Evolutionary conservation across 1,284 basidiomycete species (phyloP).

Genomic region (Rhodotorula sp.): DNA sequence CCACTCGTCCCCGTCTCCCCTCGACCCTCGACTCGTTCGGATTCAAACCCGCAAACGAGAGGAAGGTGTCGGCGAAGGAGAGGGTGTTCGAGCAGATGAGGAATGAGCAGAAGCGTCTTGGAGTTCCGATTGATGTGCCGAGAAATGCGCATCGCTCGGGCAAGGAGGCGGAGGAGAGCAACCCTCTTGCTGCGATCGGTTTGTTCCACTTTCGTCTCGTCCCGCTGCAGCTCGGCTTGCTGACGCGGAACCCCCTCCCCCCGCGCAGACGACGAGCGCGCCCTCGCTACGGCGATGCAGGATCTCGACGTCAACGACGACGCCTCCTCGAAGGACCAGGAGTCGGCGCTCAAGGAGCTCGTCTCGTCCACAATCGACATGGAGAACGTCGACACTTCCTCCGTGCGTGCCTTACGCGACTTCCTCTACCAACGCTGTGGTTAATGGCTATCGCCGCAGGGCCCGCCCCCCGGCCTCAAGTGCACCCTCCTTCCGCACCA

Average conservation of each 20-base stretch:
- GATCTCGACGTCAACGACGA: constrained; percentile 20
- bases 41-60: not conserved
- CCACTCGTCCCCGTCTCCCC: not conserved
- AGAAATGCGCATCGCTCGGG: constrained; percentile 13
- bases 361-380: constrained; percentile 32
- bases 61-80: constrained; percentile 15
- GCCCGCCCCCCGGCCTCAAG: constrained; percentile 10
- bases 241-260: too few species aligned
- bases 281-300: not conserved
- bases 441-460: not conserved
- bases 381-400: constrained; percentile 20
- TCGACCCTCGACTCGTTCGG: not conserved
- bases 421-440: too few species aligned
- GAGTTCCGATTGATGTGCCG: constrained; percentile 35
- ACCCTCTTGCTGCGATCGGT: not conserved
- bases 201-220: not conserved
- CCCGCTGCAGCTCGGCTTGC: too few species aligned
- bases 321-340: constrained; percentile 16
- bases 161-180: not conserved
- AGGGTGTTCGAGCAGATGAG: constrained; percentile 2
- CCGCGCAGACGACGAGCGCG: constrained; percentile 13
- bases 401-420: constrained; percentile 1
- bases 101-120: constrained; percentile 10
- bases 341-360: constrained; percentile 36
- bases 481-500: constrained; percentile 43